phyloP scores from a whole-genome alignment of 2,329 filamentous ascomycete species.

The Aspergillus spinulosporus region DNA sequence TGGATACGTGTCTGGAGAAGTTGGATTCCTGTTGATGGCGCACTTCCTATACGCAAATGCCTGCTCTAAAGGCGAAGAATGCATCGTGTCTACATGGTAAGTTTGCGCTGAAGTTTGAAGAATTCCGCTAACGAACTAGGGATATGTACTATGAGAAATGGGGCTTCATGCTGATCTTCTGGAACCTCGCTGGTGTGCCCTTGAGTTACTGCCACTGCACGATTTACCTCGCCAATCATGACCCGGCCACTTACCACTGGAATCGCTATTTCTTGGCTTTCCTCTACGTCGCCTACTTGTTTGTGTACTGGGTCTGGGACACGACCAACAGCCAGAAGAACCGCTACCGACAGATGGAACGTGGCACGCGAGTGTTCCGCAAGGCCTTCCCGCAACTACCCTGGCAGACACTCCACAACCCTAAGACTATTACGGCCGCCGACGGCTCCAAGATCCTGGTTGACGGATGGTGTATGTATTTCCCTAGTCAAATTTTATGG shows the following conservation, averaged over 20 bases:
- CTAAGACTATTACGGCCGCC: constrained; percentile 71
- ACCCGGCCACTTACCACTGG: constrained; percentile 75
- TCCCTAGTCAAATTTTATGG: background rate
- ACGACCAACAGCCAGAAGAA: constrained; percentile 94
- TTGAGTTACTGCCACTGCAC: constrained; percentile 93
- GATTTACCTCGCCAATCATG: constrained; percentile 81
- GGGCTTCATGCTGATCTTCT: constrained; percentile 98
- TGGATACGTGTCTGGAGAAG: constrained; percentile 83
- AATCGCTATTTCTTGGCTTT: constrained; percentile 65
- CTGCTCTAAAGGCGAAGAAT: constrained; percentile 87
- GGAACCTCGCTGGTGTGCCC: constrained; percentile 90
- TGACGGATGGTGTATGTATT: constrained; percentile 74
- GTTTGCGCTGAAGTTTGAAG: constrained; percentile 18
- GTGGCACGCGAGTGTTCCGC: constrained; percentile 67
- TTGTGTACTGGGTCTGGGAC: constrained; percentile 90
- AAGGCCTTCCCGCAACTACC: constrained; percentile 88
- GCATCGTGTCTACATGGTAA: constrained; percentile 81
- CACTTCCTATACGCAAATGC: constrained; percentile 92
- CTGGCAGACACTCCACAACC: constrained; percentile 80
- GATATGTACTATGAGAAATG: constrained; percentile 98
- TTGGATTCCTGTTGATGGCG: constrained; percentile 80
- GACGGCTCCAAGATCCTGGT: constrained; percentile 75
- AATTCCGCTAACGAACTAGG: constrained; percentile 44
- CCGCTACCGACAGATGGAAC: constrained; percentile 78
- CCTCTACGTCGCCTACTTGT: constrained; percentile 71